Conservation (phyloP, 768 basidiomycete genomes). For the Asterophora lycoperdoides region DNA sequence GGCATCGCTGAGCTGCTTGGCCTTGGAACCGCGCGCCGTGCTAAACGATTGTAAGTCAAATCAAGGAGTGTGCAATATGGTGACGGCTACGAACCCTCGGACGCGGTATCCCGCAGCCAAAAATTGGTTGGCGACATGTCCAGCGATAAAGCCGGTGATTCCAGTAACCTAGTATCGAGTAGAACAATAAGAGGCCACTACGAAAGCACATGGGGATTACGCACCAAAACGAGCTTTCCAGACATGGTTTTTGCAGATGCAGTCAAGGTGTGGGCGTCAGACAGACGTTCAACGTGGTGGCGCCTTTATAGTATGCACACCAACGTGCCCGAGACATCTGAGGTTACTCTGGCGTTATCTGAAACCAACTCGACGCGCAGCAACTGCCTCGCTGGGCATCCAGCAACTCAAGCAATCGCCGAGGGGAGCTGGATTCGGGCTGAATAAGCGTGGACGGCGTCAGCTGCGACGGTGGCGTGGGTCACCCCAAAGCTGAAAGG, state of each 20-base stretch:
- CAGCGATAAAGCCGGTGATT: constrained; percentile 36
- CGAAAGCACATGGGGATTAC: background rate
- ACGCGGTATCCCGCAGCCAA: constrained; percentile 36
- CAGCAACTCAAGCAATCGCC: too few relatives aligned
- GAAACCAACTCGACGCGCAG: too few relatives aligned
- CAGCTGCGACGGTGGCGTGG: too few relatives aligned
- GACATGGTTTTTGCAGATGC: constrained; percentile 12
- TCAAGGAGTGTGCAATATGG: background rate
- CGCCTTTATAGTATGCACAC: too few relatives aligned
- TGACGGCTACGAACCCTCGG: constrained; percentile 28
- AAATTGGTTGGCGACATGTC: constrained; percentile 32
- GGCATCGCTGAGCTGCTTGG: constrained; percentile 16
- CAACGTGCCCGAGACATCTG: too few relatives aligned
- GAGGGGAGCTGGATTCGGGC: too few relatives aligned
- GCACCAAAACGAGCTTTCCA: constrained; percentile 20
- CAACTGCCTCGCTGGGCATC: too few relatives aligned
- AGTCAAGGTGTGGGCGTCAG: too few relatives aligned
- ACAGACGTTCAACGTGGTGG: too few relatives aligned
- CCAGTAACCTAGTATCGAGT: constrained; percentile 36
- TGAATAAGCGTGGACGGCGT: too few relatives aligned
- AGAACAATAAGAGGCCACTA: background rate
- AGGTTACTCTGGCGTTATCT: too few relatives aligned
- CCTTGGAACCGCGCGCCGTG: constrained; percentile 31
- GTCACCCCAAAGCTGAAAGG: too few relatives aligned
- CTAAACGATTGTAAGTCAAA: constrained; percentile 14